phyloP scores from a whole-genome alignment of 1,284 basidiomycete species.

The Sanghuangporus sanghuang region DNA sequence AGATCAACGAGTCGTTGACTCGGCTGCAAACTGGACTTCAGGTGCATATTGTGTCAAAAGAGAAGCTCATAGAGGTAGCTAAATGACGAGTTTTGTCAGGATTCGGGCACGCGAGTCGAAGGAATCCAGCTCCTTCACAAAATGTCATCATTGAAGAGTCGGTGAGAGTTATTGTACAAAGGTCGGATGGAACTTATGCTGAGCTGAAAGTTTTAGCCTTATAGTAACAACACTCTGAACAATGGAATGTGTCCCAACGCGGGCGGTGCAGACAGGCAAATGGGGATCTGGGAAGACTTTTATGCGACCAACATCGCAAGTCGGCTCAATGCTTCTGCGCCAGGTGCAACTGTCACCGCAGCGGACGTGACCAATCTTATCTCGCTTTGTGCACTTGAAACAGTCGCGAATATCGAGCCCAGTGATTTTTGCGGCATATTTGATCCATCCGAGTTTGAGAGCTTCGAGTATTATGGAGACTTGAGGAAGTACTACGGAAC shows the following conservation, averaged over 20 bases:
- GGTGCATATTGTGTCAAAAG: conserved; percentile 33
- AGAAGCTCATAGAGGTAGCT: not conserved
- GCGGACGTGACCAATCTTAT: conserved; percentile 60
- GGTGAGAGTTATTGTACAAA: conserved; percentile 29
- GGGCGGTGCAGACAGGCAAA: conserved; percentile 39
- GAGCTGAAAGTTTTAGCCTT: not conserved
- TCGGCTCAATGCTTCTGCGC: conserved; percentile 58
- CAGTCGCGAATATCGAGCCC: conserved; percentile 42
- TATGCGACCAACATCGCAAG: conserved; percentile 54
- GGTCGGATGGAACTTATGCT: conserved; percentile 1
- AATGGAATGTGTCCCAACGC: conserved; percentile 63
- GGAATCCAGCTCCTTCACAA: conserved; percentile 3
- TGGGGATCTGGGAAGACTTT: conserved; percentile 44
- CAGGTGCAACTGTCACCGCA: conserved; percentile 54
- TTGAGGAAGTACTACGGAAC: conserved; percentile 74
- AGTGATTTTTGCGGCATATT: conserved; percentile 76
- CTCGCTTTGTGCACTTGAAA: conserved; percentile 76
- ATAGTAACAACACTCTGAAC: conserved; percentile 72
- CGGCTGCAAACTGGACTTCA: conserved; percentile 67
- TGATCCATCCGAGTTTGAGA: conserved; percentile 47
- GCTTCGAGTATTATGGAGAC: conserved; percentile 68
- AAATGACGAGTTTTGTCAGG: conserved; percentile 8
- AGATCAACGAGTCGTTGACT: conserved; percentile 57
- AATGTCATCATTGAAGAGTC: conserved; percentile 46
- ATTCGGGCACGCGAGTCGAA: conserved; percentile 16